Base-by-base conservation (phyloP, 78 protist genomes). In the Goniomonas avonlea region DNA sequence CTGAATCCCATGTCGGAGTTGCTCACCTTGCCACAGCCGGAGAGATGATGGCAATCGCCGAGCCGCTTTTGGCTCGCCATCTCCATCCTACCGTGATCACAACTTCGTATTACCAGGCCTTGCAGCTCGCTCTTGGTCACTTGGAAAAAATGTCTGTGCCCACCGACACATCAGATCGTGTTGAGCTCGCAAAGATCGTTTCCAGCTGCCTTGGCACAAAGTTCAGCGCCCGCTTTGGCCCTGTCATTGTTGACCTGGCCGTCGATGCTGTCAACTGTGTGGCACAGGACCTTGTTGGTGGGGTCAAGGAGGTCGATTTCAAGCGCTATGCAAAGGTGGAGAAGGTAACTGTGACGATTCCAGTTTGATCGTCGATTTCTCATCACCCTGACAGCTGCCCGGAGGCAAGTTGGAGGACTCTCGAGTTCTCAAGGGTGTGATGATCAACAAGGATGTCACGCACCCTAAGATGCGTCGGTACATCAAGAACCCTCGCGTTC, bases 391-490 rank as follows among this genome's bases (percentile, higher is more conserved):
- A n/a, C 55, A 79, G 90, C 92, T 96, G 61, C 98, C 99, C 23
- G 99, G 99, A 39, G 99, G 99, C 13, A 90, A 91, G 47, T 73
- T 96, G 38, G 86, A 86, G 27, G 96, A 96, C 41, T 89, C 91
- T 34, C 40, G 56, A 35, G 98, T 97, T 25, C 88, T 98, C 45
- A 65, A 40, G 25, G 99, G 99, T 23, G 96, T 97, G 20, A 88
- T 96, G 90, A 31, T 97, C 58, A 95, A 96, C 95, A 98, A 98
- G 89, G 99, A 98, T 68, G 84, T 96, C 47, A 89, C 90, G 5
- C 99, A 98, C 84, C 82, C 95, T 25, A 85, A 88, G 82, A 96
- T 98, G 99, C 84, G 86, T 35, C 79, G 99, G 15, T 59, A 83
- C 59, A 94, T 98, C 59, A 93, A 90, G 77, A 92, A 93, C 76